Base-by-base conservation (phyloP, 163 green algal genomes). In the Scenedesmus sp. region DNA sequence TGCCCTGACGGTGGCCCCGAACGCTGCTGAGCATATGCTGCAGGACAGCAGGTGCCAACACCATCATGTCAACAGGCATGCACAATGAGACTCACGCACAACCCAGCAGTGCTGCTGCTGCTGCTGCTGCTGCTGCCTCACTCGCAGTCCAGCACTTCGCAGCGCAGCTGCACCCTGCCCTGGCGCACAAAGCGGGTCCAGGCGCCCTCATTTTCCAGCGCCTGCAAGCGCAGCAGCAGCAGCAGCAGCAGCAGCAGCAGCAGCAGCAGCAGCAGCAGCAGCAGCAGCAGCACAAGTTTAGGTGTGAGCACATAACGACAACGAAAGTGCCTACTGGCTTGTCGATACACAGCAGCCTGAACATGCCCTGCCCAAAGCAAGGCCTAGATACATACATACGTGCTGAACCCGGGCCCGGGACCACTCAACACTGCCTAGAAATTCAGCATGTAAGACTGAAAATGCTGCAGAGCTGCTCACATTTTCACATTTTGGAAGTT, bases 71-170 rank as follows among this genome's bases (percentile, higher is more conserved):
- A 15, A 18, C 3, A 13, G 26, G 1, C 18, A 18, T 43, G 79
- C 10, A 18, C 20, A 3, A 26, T 46, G 7, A 40, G 18, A 81
- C 72, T n/a, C n/a, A n/a, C n/a, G n/a, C n/a, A 56, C 46, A 7
- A 46, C 12, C 78, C 20, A 16, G n/a, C n/a, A 53, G 13, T 33
- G 73, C 73, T 33, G 46, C 73, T n/a, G 9, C 73, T 51, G 20
- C 42, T 56, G 20, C 40, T 56, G 42, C 78, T 16, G 79, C 22
- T 26, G 79, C 30, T 30, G 20, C 68, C 0, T 85, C 46, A 92
- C 35, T 92, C 88, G 49, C 88, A 92, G 43, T 92, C 88, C 22
- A 89, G 61, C 33, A 92, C 53, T 35, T 92, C 81, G 46, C 81
- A 88, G 12, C 81, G 49, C 65, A 92, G 68, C 26, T 89, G 81